Conservation (phyloP, 495 filamentous ascomycete species). For the Daldinia loculata region DNA sequence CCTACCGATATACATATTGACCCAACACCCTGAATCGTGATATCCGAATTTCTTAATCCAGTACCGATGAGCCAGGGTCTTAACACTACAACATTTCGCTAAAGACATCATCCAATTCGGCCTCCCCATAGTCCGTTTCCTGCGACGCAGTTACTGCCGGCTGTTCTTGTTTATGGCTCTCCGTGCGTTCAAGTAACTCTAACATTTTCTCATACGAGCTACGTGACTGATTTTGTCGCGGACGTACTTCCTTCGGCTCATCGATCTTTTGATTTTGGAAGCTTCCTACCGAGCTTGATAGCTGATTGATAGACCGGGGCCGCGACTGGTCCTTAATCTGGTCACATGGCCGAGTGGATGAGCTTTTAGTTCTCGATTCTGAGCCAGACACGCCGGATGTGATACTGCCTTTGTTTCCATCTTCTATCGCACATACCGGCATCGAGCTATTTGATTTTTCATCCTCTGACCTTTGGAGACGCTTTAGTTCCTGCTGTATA, state of each 20-base stretch:
- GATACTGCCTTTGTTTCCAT: not conserved
- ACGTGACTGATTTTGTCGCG: constrained; percentile 17
- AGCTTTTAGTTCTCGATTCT: not conserved
- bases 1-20: not conserved
- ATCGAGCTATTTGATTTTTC: constrained; percentile 12
- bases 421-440: not conserved
- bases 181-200: constrained; percentile 34
- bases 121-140: constrained; percentile 55
- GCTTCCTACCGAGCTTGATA: constrained; percentile 6
- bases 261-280: constrained; percentile 10
- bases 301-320: constrained; percentile 28
- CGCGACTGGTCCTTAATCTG: constrained; percentile 16
- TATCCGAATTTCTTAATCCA: not conserved
- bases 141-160: constrained; percentile 44
- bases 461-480: constrained; percentile 26
- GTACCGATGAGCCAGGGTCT: not conserved
- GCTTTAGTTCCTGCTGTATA: constrained; percentile 24
- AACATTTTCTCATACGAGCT: constrained; percentile 44
- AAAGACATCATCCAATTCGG: constrained; percentile 46
- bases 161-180: constrained; percentile 13
- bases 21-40: not conserved
- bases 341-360: constrained; percentile 1
- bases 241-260: constrained; percentile 4
- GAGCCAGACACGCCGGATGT: not conserved
- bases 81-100: constrained; percentile 25